A percentile compares a stretch with the other conserved stretches of the same genome.
Conservation (phyloP, 2,329 filamentous ascomycete genomes). For the Domatiomyces globalis region DNA sequence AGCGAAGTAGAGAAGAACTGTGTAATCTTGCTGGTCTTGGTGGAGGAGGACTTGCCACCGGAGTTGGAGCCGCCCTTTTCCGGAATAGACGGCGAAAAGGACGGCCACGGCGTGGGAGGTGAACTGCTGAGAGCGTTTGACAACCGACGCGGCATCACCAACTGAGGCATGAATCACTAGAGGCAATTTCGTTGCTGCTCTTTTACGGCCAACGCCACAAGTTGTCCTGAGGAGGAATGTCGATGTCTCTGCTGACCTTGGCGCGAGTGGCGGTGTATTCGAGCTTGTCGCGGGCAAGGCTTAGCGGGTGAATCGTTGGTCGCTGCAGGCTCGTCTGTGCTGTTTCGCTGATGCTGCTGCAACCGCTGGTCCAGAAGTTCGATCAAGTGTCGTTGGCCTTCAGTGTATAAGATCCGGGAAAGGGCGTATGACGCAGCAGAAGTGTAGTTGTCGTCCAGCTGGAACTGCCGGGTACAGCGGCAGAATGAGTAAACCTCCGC, state of each 20-base stretch:
- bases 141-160: constrained; percentile 48
- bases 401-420: neutral
- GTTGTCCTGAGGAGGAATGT: neutral
- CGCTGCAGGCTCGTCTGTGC: neutral
- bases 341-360: neutral
- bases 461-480: neutral
- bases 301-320: neutral
- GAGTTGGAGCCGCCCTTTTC: constrained; percentile 34
- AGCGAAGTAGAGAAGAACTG: constrained; percentile 72
- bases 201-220: too few relatives aligned
- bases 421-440: neutral
- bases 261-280: neutral
- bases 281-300: neutral
- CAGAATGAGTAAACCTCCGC: neutral
- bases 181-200: neutral
- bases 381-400: neutral
- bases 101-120: constrained; percentile 33
- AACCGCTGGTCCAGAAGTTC: neutral
- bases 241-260: neutral
- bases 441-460: neutral
- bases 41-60: constrained; percentile 33
- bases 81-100: constrained; percentile 33
- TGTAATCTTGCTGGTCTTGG: constrained; percentile 61
- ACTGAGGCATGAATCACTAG: neutral
- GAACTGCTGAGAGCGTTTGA: constrained; percentile 44